Evolutionary conservation across 2,329 filamentous ascomycete genomes (phyloP).

Genomic region (Venturia carpophila): DNA sequence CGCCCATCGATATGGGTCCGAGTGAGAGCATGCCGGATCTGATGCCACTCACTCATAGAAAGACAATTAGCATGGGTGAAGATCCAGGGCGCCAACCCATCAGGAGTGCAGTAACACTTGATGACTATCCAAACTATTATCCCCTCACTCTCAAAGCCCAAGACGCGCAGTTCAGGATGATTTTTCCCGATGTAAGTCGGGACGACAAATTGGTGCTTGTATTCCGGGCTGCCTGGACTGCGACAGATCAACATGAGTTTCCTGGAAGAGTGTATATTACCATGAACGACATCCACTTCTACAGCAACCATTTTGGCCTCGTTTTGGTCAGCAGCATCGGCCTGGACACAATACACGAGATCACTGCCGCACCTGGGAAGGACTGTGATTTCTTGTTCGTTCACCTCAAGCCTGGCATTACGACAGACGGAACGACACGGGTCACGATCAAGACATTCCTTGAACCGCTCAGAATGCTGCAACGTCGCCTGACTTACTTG

Average conservation of each 20-base stretch:
- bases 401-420: slow-evolving; percentile 60
- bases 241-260: slow-evolving; percentile 67
- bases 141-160: slow-evolving; percentile 75
- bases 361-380: slow-evolving; percentile 79
- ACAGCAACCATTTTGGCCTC: slow-evolving; percentile 87
- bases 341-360: slow-evolving; percentile 72
- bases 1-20: background rate
- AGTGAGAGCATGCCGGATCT: background rate
- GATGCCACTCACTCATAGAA: slow-evolving; percentile 17
- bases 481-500: slow-evolving; percentile 75
- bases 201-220: slow-evolving; percentile 83
- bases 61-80: slow-evolving; percentile 16
- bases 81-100: background rate
- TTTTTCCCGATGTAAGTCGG: slow-evolving; percentile 73
- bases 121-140: slow-evolving; percentile 61
- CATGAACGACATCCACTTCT: slow-evolving; percentile 83
- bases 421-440: slow-evolving; percentile 52
- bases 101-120: background rate
- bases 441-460: slow-evolving; percentile 90
- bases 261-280: slow-evolving; percentile 84
- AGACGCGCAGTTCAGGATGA: slow-evolving; percentile 83
- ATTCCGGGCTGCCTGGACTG: slow-evolving; percentile 85
- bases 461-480: slow-evolving; percentile 74
- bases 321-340: slow-evolving; percentile 74
- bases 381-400: slow-evolving; percentile 92